Evolutionary conservation across 2,329 filamentous ascomycete genomes (phyloP).

Genomic region (Talaromyces sp.): DNA sequence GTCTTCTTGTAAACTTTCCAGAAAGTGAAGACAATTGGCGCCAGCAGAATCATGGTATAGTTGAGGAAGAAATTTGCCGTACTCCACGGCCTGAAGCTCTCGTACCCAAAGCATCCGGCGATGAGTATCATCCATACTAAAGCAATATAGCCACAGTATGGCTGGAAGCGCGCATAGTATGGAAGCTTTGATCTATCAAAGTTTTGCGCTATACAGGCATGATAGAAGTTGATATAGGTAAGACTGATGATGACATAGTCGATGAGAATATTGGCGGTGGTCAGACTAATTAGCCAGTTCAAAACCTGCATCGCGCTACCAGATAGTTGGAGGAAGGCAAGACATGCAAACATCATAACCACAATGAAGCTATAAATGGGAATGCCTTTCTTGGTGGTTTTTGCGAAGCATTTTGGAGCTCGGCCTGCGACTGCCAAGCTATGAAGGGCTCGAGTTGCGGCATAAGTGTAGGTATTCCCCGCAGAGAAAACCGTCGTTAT

Average conservation of each 20-base stretch:
- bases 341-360: conserved; percentile 64
- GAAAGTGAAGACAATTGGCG: conserved; percentile 64
- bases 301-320: conserved; percentile 64
- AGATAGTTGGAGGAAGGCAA: conserved; percentile 70
- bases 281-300: conserved; percentile 36
- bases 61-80: conserved; percentile 69
- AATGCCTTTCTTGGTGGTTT: conserved; percentile 62
- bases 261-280: conserved; percentile 25
- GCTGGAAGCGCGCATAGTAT: conserved; percentile 68
- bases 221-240: conserved; percentile 70
- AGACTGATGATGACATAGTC: conserved; percentile 58
- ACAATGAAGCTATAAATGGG: conserved; percentile 68
- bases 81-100: conserved; percentile 71
- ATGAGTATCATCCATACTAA: conserved; percentile 65
- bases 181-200: conserved; percentile 66
- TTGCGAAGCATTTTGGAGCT: conserved; percentile 50
- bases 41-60: conserved; percentile 67
- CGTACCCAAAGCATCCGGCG: conserved; percentile 67
- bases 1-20: conserved; percentile 58
- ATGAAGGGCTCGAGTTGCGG: conserved; percentile 66
- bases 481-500: conserved; percentile 68
- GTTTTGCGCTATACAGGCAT: conserved; percentile 67
- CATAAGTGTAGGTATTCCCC: conserved; percentile 68
- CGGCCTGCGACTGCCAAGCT: conserved; percentile 68
- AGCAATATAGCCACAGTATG: conserved; percentile 68